Conservation (phyloP, 192 early-diverging fungal species). For the Coemansia sp. region DNA sequence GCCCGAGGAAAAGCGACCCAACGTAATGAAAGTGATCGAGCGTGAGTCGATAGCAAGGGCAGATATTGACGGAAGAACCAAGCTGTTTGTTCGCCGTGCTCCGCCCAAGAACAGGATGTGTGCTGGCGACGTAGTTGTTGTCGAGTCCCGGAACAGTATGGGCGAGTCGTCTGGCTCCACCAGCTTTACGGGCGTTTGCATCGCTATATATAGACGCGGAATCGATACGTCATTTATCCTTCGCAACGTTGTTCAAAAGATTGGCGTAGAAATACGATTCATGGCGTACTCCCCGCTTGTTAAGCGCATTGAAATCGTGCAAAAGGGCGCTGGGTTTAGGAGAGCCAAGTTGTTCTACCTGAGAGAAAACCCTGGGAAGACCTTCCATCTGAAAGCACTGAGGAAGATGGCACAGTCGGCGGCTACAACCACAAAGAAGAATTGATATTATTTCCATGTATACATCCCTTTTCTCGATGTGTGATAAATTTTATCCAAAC, state of each 20-base stretch:
- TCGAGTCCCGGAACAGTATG: conserved; percentile 66
- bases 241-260: conserved; percentile 72
- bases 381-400: conserved; percentile 59
- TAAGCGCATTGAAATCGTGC: conserved; percentile 68
- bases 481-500: not conserved
- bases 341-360: conserved; percentile 78
- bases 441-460: not conserved
- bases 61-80: conserved; percentile 59
- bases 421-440: conserved; percentile 16
- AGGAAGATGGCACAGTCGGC: conserved; percentile 36
- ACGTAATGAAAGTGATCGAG: conserved; percentile 66
- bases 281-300: conserved; percentile 76
- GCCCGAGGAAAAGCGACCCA: conserved; percentile 51
- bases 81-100: conserved; percentile 63
- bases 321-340: conserved; percentile 61
- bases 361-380: conserved; percentile 73
- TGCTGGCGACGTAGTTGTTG: conserved; percentile 65
- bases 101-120: conserved; percentile 58
- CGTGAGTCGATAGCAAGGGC: conserved; percentile 62
- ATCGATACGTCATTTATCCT: conserved; percentile 75
- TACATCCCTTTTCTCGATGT: not conserved
- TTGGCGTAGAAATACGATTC: conserved; percentile 76
- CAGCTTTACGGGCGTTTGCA: conserved; percentile 72
- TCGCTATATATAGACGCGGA: conserved; percentile 71
- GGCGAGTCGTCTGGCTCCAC: conserved; percentile 51